Evolutionary conservation across 208 protist genomes (phyloP), one percentile per base, ranked within the genome.

Genomic region (Vickermania spadyakhi): DNA sequence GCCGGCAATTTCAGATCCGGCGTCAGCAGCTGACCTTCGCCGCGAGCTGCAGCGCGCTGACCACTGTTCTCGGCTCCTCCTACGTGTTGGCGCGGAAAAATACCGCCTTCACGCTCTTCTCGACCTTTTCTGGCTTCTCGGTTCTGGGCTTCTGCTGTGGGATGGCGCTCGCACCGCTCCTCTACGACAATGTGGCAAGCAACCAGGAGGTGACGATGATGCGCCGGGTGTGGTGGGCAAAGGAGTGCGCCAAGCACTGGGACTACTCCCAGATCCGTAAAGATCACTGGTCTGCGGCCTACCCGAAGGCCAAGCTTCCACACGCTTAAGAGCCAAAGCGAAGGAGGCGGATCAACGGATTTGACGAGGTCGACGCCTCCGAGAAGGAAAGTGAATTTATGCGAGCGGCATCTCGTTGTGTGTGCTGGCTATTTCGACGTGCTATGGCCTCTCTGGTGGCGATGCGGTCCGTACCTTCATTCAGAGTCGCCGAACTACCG

Each of bases 171-270:
- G 75, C 84, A 1, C 84, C 74, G 45, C 53, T 90, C 18, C 70
- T 72, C 63, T 96, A 78, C 64, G 66, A 77, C 53, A 93, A 91
- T 64, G 62, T 93, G 2, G 81, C 78, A 59, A 88, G 62, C 72
- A 96, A 93, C 72, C 77, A 77, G 59, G 89, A 96, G 69, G 92
- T 84, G 26, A 79, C 77, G 23, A 93, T 96, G 85, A 93, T 96
- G 85, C 89, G 89, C 3, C 80, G 89, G 1, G 79, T 93, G 55
- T 96, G 89, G 89, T 96, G 89, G 89, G 89, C 89, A 31, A 91
- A 93, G 84, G 72, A 96, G 75, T 96, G 89, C 60, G 79, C 80
- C n/a, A 83, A 89, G 82, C 52, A 89, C 62, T 94, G 84, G 79
- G 84, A 94, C 68, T 89, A 85, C 73, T 91, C 84, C 18, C 87